Conservation (phyloP, 805 yeast species). For the Grigorovia yakushimaensis region DNA sequence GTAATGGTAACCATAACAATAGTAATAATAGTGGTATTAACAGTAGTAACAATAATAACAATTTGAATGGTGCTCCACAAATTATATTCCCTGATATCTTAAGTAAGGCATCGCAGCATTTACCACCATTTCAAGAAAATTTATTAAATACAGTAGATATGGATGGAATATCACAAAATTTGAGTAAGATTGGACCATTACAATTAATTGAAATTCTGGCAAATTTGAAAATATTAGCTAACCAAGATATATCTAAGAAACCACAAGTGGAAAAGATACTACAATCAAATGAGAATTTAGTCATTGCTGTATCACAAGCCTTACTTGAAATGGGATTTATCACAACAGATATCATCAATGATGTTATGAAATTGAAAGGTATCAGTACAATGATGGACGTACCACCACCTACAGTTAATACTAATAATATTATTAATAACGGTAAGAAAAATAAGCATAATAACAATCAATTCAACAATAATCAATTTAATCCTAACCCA, state of each 20-base stretch:
- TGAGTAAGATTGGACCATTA: slow-evolving; percentile 59
- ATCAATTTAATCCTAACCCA: too few relatives aligned
- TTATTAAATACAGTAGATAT: slow-evolving; percentile 36
- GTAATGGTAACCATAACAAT: not conserved
- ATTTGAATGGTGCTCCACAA: slow-evolving; percentile 4
- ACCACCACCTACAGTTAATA: not conserved
- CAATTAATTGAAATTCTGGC: slow-evolving; percentile 61
- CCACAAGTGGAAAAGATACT: slow-evolving; percentile 44
- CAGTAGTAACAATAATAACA: not conserved
- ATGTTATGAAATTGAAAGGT: slow-evolving; percentile 30
- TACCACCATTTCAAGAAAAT: slow-evolving; percentile 40
- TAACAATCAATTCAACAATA: slow-evolving; percentile 5
- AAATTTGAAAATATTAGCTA: slow-evolving; percentile 48
- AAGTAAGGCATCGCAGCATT: slow-evolving; percentile 43
- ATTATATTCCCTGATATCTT: slow-evolving; percentile 37
- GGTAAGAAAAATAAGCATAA: slow-evolving; percentile 4
- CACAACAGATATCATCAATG: slow-evolving; percentile 56
- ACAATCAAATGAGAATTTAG: slow-evolving; percentile 45
- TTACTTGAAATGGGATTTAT: slow-evolving; percentile 68
- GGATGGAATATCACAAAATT: slow-evolving; percentile 51
- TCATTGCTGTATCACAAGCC: slow-evolving; percentile 65
- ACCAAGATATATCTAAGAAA: slow-evolving; percentile 36
- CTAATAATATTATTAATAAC: not conserved
- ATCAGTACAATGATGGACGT: slow-evolving; percentile 2
- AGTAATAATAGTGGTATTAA: not conserved